phyloP scores from a whole-genome alignment of 441 rosid species.

The Aleurites moluccanus region DNA sequence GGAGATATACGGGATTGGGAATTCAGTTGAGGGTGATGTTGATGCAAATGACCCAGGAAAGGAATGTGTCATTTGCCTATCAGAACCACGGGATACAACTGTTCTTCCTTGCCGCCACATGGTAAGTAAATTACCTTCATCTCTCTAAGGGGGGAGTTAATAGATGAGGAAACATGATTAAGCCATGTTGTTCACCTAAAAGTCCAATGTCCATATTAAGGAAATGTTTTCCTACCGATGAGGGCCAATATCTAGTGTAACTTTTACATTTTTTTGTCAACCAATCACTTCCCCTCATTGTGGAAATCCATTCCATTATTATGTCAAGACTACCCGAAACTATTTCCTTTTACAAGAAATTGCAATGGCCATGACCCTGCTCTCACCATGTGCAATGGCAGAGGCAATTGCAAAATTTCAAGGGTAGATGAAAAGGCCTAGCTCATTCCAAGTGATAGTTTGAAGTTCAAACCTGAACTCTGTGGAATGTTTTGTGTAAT shows the following conservation, averaged over 20 bases:
- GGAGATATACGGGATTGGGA: constrained; percentile 93
- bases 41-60: constrained; percentile 88
- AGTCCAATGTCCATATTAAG: background rate
- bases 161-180: background rate
- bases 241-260: background rate
- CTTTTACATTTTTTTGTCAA: background rate
- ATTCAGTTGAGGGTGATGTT: constrained; percentile 66
- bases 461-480: background rate
- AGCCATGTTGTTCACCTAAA: background rate
- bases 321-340: background rate
- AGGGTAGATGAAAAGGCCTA: background rate
- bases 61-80: constrained; percentile 92
- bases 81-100: constrained; percentile 91
- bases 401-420: too few species aligned
- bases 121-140: constrained; percentile 47
- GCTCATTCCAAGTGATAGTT: background rate
- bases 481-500: background rate
- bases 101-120: constrained; percentile 97
- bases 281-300: background rate
- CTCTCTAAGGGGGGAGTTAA: background rate
- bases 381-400: background rate
- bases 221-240: background rate
- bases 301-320: background rate
- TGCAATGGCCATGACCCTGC: background rate
- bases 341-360: constrained; percentile 4